Conservation (phyloP, 768 basidiomycete species). For the Boletus subparvulus region DNA sequence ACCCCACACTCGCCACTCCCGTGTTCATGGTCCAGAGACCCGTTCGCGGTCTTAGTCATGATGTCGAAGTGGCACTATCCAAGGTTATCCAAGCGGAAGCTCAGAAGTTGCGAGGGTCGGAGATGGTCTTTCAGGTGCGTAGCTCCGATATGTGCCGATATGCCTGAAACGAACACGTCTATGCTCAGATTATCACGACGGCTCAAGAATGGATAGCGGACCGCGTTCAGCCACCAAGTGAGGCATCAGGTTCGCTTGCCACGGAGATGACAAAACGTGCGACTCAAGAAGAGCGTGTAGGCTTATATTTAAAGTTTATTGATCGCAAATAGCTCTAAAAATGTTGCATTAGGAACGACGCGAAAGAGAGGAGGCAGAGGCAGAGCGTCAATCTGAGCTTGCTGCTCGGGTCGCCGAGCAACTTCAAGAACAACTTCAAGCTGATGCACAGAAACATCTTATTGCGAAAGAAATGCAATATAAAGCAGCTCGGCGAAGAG, state of each 20-base stretch:
- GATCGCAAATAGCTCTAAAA: neutral
- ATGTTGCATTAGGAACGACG: slow-evolving; percentile 44
- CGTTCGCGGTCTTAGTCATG: slow-evolving; percentile 52
- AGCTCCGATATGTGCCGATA: neutral
- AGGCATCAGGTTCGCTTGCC: slow-evolving; percentile 70
- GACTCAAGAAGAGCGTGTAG: slow-evolving; percentile 62
- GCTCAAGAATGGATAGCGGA: slow-evolving; percentile 70
- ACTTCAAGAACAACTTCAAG: slow-evolving; percentile 64
- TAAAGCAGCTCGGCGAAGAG: slow-evolving; percentile 55
- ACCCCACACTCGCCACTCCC: slow-evolving; percentile 70
- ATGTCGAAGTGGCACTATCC: slow-evolving; percentile 56
- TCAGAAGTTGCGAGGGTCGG: slow-evolving; percentile 61
- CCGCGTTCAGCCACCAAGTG: slow-evolving; percentile 55
- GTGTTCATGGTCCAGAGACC: slow-evolving; percentile 69
- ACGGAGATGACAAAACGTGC: slow-evolving; percentile 77
- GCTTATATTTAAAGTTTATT: slow-evolving; percentile 14
- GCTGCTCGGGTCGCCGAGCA: slow-evolving; percentile 55
- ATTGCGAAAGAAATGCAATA: slow-evolving; percentile 48
- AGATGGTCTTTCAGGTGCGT: slow-evolving; percentile 77
- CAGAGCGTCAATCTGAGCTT: slow-evolving; percentile 47
- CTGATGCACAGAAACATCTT: slow-evolving; percentile 57
- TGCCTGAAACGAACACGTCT: neutral
- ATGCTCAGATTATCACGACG: slow-evolving; percentile 60
- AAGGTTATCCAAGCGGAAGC: slow-evolving; percentile 65
- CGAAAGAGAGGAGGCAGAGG: slow-evolving; percentile 57